phyloP scores from a whole-genome alignment of 2,329 filamentous ascomycete genomes.

The Cladosporium phlei region DNA sequence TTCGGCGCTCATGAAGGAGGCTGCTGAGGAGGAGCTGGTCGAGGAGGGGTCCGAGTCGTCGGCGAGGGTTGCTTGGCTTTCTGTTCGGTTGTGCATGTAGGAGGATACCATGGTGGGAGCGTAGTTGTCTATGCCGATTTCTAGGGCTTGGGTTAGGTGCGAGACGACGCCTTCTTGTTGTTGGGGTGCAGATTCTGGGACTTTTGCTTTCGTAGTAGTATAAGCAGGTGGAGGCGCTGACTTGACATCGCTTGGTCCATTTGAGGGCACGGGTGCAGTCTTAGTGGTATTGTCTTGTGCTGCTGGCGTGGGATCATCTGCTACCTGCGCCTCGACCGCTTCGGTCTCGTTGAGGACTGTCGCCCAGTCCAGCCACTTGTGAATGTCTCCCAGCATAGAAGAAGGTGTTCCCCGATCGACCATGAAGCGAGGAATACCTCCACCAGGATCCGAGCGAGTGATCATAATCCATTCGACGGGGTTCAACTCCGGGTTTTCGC shows the following conservation, averaged over 20 bases:
- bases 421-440: constrained; percentile 82
- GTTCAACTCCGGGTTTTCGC: constrained; percentile 50
- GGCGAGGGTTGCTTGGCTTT: neutral
- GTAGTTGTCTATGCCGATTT: constrained; percentile 31
- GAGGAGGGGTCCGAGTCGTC: constrained; percentile 20
- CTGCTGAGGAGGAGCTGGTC: constrained; percentile 26
- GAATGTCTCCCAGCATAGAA: constrained; percentile 72
- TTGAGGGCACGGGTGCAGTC: neutral
- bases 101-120: constrained; percentile 30
- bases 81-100: constrained; percentile 19
- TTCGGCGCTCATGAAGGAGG: constrained; percentile 41
- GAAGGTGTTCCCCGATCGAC: constrained; percentile 83
- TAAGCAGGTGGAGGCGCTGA: too few relatives aligned
- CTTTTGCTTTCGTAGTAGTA: neutral
- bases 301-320: neutral
- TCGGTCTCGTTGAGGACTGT: constrained; percentile 4
- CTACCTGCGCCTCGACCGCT: constrained; percentile 4
- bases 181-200: constrained; percentile 12
- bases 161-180: constrained; percentile 27
- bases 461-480: constrained; percentile 91
- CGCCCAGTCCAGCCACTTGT: constrained; percentile 79
- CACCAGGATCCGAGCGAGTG: constrained; percentile 81
- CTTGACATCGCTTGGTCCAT: neutral
- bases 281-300: neutral
- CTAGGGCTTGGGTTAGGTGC: constrained; percentile 27